Base-by-base conservation (phyloP, 2,329 filamentous ascomycete species). In the Furcasterigmium sp. region DNA sequence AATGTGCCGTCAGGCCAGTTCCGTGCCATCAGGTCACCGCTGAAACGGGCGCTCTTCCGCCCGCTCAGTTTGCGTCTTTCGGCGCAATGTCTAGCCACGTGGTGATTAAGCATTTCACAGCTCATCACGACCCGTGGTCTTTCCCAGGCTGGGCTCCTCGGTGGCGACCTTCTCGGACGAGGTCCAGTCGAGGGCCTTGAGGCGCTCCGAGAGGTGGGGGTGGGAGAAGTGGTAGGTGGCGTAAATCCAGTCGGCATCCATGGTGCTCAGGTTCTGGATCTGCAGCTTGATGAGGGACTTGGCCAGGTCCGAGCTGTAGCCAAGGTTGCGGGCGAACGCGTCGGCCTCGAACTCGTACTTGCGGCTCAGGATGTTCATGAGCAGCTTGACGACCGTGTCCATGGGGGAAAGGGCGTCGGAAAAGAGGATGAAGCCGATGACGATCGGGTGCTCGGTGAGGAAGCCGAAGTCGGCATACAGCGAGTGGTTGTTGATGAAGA, bases 241-340 rank as follows among this genome's bases (percentile, higher is more conserved):
- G 67, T 95, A 98, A 78, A 96, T 82, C 86, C 87, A 95, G 68
- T 98, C 94, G 21, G 93, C 93, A 57, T 98, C 93, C 91, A 98
- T 97, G 48, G 88, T 94, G 67, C 89, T 95, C 53, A 98, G 76
- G 62, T 98, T 98, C 73, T 97, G 91, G 58, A 96, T 89, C 69
- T 98, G 94, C 41, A 98, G 85, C 73, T 96, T 96, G 70, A 98
- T 90, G 50, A 98, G 79, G 18, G 89, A 93, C 50, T 81, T 76
- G 35, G 91, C 89, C 41, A 98, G 82, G 64, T 96, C 84, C 37
- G 79, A 71, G 41, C 84, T 80, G 69, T 91, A 96, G 42, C 93
- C 93, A 9, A 96, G 82, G 39, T 83, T 75, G 54, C 84, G 77
- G 45, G 91, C 93, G 61, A 98, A 98, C 18, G 78, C 81, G 68